Conservation (phyloP, 805 yeast species). For the Lachancea mirantina region DNA sequence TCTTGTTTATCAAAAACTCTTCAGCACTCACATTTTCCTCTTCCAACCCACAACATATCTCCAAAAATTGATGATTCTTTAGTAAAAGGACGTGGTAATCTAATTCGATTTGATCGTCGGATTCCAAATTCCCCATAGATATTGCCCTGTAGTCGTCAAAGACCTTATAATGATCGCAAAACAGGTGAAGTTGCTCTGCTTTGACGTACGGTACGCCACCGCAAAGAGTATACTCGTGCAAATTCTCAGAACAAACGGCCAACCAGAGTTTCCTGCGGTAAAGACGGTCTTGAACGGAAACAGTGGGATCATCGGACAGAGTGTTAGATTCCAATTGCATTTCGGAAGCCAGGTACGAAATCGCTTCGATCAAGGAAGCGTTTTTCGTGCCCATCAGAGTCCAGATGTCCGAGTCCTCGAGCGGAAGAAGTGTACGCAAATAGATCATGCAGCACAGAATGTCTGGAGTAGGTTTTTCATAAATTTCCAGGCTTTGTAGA, state of each 20-base stretch:
- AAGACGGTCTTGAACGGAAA: slow-evolving; percentile 6
- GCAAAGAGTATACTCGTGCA: slow-evolving; percentile 8
- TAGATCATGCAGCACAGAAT: slow-evolving; percentile 5
- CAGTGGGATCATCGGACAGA: neutral
- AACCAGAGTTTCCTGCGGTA: slow-evolving; percentile 8
- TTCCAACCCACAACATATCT: slow-evolving; percentile 4
- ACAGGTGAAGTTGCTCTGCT: slow-evolving; percentile 5
- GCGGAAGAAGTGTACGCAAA: slow-evolving; percentile 3
- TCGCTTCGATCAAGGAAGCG: slow-evolving; percentile 4
- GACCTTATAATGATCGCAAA: slow-evolving; percentile 7
- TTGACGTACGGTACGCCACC: slow-evolving; percentile 7
- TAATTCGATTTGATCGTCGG: slow-evolving; percentile 9
- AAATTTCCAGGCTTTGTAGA: slow-evolving; percentile 2
- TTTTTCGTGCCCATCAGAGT: slow-evolving; percentile 1
- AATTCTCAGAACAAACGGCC: slow-evolving; percentile 3
- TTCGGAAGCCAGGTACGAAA: slow-evolving; percentile 1
- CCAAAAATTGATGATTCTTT: slow-evolving; percentile 9
- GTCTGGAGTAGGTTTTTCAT: slow-evolving; percentile 6
- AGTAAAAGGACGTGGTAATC: slow-evolving; percentile 8
- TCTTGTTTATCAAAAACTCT: slow-evolving; percentile 7
- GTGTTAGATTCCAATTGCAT: slow-evolving; percentile 5
- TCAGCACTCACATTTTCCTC: slow-evolving; percentile 4
- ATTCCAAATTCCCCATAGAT: slow-evolving; percentile 5
- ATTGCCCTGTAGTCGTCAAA: slow-evolving; percentile 8
- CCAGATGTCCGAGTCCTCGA: slow-evolving; percentile 3